These are phyloP conservation scores for Fusarium haematococcum DNA, from an alignment of 2,329 filamentous ascomycete genomes.

Conservation along the genomic window DNA sequence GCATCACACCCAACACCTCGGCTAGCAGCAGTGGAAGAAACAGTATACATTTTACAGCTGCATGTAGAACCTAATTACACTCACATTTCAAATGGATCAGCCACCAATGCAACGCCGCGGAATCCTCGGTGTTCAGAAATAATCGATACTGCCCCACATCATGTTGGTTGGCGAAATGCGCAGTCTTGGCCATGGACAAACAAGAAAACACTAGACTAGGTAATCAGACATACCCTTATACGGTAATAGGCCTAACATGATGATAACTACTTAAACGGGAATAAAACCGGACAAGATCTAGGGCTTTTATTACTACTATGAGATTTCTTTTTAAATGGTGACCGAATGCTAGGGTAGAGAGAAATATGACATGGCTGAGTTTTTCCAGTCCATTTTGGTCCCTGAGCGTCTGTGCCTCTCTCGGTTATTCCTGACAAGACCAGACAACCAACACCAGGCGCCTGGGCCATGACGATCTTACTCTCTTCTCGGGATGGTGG, in stretches of 20 bases:
- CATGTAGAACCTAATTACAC: not conserved
- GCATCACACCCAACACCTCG: not conserved
- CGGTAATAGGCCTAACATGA: not conserved
- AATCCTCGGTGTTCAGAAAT: not conserved
- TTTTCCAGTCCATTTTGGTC: not conserved
- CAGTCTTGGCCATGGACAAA: not conserved
- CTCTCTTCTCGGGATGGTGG: not conserved
- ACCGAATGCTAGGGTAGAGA: not conserved
- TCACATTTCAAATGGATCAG: not conserved
- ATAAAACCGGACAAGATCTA: not conserved
- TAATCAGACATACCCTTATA: not conserved
- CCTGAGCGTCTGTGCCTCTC: not conserved
- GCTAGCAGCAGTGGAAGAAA: not conserved
- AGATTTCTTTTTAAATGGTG: not conserved
- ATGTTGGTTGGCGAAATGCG: not conserved
- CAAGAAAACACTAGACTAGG: not conserved
- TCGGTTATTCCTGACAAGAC: not conserved
- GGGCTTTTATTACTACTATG: not conserved
- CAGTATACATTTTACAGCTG: not conserved
- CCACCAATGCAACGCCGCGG: not conserved
- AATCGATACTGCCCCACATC: not conserved
- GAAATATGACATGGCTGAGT: not conserved
- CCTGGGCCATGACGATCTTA: not conserved
- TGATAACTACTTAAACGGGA: not conserved
- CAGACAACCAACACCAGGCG: not conserved